Evolutionary conservation across 331 rosid genomes (phyloP).

Genomic region (Rosa hybrid): DNA sequence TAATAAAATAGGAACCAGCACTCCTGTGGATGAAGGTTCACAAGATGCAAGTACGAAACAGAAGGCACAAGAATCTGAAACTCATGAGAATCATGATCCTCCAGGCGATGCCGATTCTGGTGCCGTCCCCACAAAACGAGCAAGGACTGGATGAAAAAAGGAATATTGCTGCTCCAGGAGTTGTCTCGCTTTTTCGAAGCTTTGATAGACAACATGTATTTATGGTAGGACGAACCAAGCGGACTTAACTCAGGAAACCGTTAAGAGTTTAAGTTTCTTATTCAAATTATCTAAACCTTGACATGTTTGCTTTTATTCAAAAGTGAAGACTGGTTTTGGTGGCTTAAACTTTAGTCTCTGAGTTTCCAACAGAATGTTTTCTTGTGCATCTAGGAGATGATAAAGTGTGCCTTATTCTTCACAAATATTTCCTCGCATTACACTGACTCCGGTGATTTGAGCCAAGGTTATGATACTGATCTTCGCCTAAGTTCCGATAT

Average conservation of each 20-base stretch:
- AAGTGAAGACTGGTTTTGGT: neutral
- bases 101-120: slow-evolving; percentile 17
- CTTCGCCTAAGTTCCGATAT: too few relatives aligned
- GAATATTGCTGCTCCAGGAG: slow-evolving; percentile 7
- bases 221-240: slow-evolving; percentile 10
- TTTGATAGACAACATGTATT: neutral
- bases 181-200: neutral
- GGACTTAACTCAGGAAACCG: neutral
- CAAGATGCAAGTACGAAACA: slow-evolving; percentile 38
- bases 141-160: slow-evolving; percentile 33
- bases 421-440: too few relatives aligned
- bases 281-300: slow-evolving; percentile 6
- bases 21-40: slow-evolving; percentile 29
- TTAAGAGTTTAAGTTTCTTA: neutral
- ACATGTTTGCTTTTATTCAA: slow-evolving; percentile 12
- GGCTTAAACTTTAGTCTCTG: neutral
- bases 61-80: slow-evolving; percentile 35
- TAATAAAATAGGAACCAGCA: slow-evolving; percentile 23
- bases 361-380: neutral
- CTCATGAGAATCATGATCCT: slow-evolving; percentile 25
- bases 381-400: too few relatives aligned
- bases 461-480: too few relatives aligned
- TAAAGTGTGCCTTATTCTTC: too few relatives aligned
- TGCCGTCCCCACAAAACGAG: slow-evolving; percentile 51
- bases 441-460: too few relatives aligned